phyloP scores from a whole-genome alignment of 495 filamentous ascomycete species.

The Glarea lozoyensis region DNA sequence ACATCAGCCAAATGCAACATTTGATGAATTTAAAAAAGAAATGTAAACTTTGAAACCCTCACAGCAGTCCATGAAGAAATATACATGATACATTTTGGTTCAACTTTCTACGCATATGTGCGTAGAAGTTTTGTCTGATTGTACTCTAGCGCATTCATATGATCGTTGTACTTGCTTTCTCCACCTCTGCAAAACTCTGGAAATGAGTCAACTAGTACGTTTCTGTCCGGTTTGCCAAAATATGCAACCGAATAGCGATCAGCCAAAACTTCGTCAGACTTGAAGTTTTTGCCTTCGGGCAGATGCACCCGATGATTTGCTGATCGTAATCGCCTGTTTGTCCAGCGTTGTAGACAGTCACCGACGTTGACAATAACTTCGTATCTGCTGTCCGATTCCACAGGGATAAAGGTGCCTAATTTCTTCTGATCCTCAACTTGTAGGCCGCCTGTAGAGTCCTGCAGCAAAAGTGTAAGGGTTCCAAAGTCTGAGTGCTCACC shows the following conservation, averaged over 20 bases:
- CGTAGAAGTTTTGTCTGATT: neutral
- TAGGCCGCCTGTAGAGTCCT: slow-evolving; percentile 29
- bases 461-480: slow-evolving; percentile 30
- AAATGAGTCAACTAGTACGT: slow-evolving; percentile 44
- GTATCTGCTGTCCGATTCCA: slow-evolving; percentile 23
- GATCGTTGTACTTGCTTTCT: neutral
- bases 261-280: slow-evolving; percentile 31
- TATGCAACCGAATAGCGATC: slow-evolving; percentile 53
- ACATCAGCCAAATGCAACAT: neutral
- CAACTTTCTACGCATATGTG: neutral
- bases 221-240: slow-evolving; percentile 44
- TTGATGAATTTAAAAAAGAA: neutral
- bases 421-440: slow-evolving; percentile 42
- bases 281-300: slow-evolving; percentile 28
- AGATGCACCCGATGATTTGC: slow-evolving; percentile 43
- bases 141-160: neutral
- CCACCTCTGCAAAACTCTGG: slow-evolving; percentile 23
- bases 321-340: slow-evolving; percentile 41
- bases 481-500: slow-evolving; percentile 33
- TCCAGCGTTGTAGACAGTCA: slow-evolving; percentile 50
- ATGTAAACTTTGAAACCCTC: neutral
- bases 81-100: neutral
- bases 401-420: slow-evolving; percentile 40
- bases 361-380: slow-evolving; percentile 47
- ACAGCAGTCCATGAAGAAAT: neutral